Evolutionary conservation across 257 asterid species (phyloP).

Genomic region (Buddleja alternifolia): DNA sequence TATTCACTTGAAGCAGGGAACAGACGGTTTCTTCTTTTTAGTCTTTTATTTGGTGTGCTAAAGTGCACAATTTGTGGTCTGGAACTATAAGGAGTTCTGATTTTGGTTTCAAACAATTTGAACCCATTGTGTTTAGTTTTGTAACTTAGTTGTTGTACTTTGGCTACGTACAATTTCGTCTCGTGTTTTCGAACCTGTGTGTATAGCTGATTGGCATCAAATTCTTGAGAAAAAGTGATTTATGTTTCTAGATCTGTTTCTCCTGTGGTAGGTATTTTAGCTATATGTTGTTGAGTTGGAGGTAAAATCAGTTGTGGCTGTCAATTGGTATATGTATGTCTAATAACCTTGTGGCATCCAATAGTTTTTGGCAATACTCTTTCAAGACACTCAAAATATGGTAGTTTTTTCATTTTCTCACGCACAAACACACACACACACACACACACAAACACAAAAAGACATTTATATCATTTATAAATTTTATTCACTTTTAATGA

Average conservation of each 20-base stretch:
- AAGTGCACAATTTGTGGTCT: conserved; percentile 37
- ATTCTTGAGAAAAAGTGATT: conserved; percentile 16
- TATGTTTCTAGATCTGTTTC: neutral
- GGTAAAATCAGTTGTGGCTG: neutral
- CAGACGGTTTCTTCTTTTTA: conserved; percentile 34
- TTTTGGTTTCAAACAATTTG: conserved; percentile 36
- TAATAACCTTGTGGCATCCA: neutral
- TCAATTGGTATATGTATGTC: no score
- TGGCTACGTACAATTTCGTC: conserved; percentile 22
- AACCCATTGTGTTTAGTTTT: conserved; percentile 29
- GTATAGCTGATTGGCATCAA: conserved; percentile 39
- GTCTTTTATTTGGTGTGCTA: conserved; percentile 37
- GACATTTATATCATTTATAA: no score
- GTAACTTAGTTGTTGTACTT: conserved; percentile 23
- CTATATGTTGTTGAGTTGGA: neutral
- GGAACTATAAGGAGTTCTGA: conserved; percentile 31
- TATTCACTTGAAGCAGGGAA: conserved; percentile 35
- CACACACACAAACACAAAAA: no score
- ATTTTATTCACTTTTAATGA: no score
- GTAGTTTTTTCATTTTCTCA: no score
- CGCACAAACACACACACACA: no score
- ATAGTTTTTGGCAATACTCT: no score
- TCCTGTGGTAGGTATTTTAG: neutral
- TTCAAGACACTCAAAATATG: no score
- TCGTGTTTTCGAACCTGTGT: conserved; percentile 25